Base-by-base conservation (phyloP, 352 stramenopile species). In the Phytopythium ostracodes region DNA sequence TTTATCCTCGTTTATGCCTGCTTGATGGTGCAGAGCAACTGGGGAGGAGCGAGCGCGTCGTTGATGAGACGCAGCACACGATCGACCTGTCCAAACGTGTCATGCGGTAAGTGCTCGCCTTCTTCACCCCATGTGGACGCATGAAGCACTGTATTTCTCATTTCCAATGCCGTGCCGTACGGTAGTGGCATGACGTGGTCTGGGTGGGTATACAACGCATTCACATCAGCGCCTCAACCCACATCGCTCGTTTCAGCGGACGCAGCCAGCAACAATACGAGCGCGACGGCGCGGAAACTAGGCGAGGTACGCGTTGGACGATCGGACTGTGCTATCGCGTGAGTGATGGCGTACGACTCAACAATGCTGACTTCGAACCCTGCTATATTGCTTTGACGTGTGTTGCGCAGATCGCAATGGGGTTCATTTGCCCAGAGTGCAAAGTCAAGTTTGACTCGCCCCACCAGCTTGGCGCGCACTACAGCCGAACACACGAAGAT, bases 361-460 rank as follows among this genome's bases (percentile, higher is more conserved):
- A 55, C 46, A 56, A 57, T 52, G 29, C 42, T 44, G 50, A 38
- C 51, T 35, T 14, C 1, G 5, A 10, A 20, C 20, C 40, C 17
- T 6, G 47, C 4, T 15, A 55, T 59, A 22, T 35, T 62, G 20
- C 51, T 56, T 47, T 55, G 6, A 2, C 3, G 35, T 22, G 1
- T n/a, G 35, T 0, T 20, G 22, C 6, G 8, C 46, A 94, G 82
- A 90, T 94, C 62, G 68, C 74, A 0, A 92, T 94, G 82, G 84
- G 84, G 0, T 94, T 94, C 60, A 94, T 94, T 51, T 94, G 84
- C 56, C 84, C 84, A 4, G 84, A 94, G 36, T 94, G 84, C 50
- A 87, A 87, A 66, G 71, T 94, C 3, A 77, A 71, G 42, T 91
- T 91, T 25, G 59, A 74, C 52, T 86, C 81, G 24, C 59, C 74